Evolutionary conservation across 2,329 filamentous ascomycete genomes (phyloP).

Genomic region (Epichloe brachyelytri): DNA sequence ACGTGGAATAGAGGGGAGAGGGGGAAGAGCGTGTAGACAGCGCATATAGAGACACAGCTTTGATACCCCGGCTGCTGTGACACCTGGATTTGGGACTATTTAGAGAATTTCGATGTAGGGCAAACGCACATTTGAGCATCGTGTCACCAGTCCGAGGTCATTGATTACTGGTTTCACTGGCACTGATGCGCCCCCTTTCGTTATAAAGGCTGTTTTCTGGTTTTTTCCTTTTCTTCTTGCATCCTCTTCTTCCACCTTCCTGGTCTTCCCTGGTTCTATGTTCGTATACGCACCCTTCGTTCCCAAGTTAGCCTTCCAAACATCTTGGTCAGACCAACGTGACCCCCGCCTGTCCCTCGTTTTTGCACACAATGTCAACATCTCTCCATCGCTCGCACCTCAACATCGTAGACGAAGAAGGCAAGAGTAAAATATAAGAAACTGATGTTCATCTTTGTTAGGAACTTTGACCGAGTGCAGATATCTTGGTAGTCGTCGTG

Average conservation of each 20-base stretch:
- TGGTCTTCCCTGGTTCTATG: background rate
- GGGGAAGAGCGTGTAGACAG: background rate
- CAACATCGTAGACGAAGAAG: background rate
- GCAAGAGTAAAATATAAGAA: background rate
- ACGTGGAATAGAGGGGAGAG: background rate
- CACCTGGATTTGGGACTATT: background rate
- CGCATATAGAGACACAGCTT: background rate
- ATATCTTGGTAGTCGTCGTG: constrained; percentile 1
- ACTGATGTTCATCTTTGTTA: background rate
- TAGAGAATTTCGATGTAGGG: no score
- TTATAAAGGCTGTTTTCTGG: background rate
- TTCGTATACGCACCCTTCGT: background rate
- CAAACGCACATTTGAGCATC: background rate
- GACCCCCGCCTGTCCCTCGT: background rate
- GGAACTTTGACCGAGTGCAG: background rate
- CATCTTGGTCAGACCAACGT: background rate
- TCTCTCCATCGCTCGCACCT: background rate
- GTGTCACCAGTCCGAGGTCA: background rate
- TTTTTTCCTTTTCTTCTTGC: background rate
- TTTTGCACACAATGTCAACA: background rate
- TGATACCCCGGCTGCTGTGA: background rate
- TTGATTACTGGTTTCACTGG: background rate
- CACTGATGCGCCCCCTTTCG: background rate
- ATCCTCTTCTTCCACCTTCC: background rate
- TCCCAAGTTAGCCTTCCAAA: background rate